Conservation (phyloP, 148 eudicot species). For the Persicaria tinctoria region DNA sequence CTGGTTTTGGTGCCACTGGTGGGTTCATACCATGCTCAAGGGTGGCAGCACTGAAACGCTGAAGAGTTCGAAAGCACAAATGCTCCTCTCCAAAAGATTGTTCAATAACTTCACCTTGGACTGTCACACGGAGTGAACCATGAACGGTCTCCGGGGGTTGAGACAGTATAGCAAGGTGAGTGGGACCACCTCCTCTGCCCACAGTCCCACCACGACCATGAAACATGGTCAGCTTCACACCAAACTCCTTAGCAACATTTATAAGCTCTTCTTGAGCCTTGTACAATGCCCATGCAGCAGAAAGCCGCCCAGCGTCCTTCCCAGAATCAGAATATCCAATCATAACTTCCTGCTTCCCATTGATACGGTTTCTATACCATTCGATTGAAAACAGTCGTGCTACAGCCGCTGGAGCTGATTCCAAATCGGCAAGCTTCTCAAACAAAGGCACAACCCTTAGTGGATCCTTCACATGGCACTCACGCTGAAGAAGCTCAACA, state of each 20-base stretch:
- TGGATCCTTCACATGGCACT: constrained; percentile 80
- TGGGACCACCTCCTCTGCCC: constrained; percentile 98
- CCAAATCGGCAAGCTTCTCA: constrained; percentile 86
- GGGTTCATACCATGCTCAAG: constrained; percentile 99
- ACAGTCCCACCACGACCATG: constrained; percentile 99
- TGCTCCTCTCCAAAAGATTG: constrained; percentile 97
- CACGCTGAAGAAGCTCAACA: constrained; percentile 92
- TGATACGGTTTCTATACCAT: constrained; percentile 73
- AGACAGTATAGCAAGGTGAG: constrained; percentile 95
- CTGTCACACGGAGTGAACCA: constrained; percentile 91
- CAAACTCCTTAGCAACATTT: constrained; percentile 72
- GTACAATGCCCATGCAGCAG: constrained; percentile 95
- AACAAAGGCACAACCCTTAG: constrained; percentile 89
- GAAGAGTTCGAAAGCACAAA: constrained; percentile 93
- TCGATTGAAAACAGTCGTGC: constrained; percentile 83
- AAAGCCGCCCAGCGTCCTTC: constrained; percentile 91
- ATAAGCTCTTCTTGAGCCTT: constrained; percentile 97
- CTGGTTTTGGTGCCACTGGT: constrained; percentile 83
- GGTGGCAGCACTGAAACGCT: constrained; percentile 92
- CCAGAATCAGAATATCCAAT: constrained; percentile 97
- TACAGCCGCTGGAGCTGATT: constrained; percentile 92
- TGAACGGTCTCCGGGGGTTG: constrained; percentile 92
- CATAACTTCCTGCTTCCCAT: constrained; percentile 98
- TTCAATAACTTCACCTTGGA: constrained; percentile 98
- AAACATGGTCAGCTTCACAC: constrained; percentile 92